These are phyloP conservation scores for Drechslerella dactyloides DNA, from an alignment of 2,329 filamentous ascomycete species.

Conservation along the genomic window DNA sequence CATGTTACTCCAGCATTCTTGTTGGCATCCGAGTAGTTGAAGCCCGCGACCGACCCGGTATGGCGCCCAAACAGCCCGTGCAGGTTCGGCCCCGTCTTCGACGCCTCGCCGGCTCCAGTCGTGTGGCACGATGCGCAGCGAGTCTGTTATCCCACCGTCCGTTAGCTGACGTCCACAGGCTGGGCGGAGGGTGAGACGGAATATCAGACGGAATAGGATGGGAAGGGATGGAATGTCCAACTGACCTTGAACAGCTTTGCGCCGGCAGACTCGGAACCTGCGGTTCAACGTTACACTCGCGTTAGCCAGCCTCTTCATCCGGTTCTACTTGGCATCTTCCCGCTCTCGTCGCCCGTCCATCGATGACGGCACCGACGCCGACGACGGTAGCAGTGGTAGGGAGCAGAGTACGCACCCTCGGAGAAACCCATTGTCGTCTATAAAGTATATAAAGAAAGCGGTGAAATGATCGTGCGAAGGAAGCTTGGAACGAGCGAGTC, in stretches of 20 bases:
- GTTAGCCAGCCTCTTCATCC: not conserved
- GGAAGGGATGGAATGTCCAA: slow-evolving; percentile 8
- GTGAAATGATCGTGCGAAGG: slow-evolving; percentile 6
- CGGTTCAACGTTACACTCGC: slow-evolving; percentile 47
- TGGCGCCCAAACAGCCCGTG: slow-evolving; percentile 98
- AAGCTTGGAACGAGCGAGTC: slow-evolving; percentile 31
- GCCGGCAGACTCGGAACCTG: slow-evolving; percentile 94
- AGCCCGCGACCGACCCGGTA: slow-evolving; percentile 87
- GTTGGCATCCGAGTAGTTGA: slow-evolving; percentile 99
- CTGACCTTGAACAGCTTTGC: slow-evolving; percentile 94
- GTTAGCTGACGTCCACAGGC: slow-evolving; percentile 21
- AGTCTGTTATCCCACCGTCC: slow-evolving; percentile 63
- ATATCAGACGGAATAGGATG: too few relatives aligned
- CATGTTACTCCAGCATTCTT: slow-evolving; percentile 93
- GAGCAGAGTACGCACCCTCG: slow-evolving; percentile 51
- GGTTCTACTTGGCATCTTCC: not conserved
- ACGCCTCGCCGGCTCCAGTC: slow-evolving; percentile 83
- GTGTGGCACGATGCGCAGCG: slow-evolving; percentile 99
- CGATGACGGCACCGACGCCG: not conserved
- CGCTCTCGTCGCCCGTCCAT: too few relatives aligned
- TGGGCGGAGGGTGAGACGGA: too few relatives aligned
- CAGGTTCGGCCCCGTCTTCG: slow-evolving; percentile 98
- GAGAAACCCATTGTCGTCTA: slow-evolving; percentile 52
- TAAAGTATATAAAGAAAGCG: slow-evolving; percentile 37
- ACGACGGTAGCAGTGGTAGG: not conserved